These are phyloP conservation scores for Malus asiatica DNA, from an alignment of 306 rosid genomes.

Conservation along the genomic window DNA sequence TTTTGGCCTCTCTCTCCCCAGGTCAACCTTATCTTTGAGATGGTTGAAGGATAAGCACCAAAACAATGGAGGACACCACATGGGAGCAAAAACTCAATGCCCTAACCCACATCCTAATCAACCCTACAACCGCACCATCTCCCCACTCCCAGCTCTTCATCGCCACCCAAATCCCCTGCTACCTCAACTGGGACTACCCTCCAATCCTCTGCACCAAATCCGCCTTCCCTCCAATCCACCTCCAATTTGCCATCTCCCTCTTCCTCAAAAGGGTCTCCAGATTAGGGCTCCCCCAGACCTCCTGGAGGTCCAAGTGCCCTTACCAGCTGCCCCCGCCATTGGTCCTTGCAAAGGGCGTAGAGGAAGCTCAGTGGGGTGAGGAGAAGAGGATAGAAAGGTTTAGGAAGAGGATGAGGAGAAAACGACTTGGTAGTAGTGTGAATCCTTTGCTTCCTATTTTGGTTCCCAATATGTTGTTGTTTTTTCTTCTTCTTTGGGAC, in stretches of 20 bases:
- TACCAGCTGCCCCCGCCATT: constrained; percentile 71
- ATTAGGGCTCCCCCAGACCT: constrained; percentile 37
- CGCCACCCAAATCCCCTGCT: constrained; percentile 61
- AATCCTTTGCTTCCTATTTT: constrained; percentile 46
- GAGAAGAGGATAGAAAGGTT: constrained; percentile 39
- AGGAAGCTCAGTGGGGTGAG: constrained; percentile 51
- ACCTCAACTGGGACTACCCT: constrained; percentile 81
- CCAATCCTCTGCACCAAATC: constrained; percentile 59
- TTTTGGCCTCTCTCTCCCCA: neutral
- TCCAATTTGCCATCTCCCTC: constrained; percentile 46
- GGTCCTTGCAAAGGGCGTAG: constrained; percentile 57
- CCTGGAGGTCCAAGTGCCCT: constrained; percentile 86
- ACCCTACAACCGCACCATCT: constrained; percentile 50
- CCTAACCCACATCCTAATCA: constrained; percentile 67
- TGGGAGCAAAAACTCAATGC: constrained; percentile 59
- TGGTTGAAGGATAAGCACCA: neutral
- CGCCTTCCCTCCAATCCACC: constrained; percentile 35
- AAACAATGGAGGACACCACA: constrained; percentile 29
- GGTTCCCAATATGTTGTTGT: constrained; percentile 51
- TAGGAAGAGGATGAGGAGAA: constrained; percentile 50
- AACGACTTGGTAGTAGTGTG: constrained; percentile 23
- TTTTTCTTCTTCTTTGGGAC: constrained; percentile 55
- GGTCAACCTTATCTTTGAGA: neutral
- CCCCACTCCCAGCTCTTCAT: constrained; percentile 74
- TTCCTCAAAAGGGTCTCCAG: constrained; percentile 51